Percentiles rank a stretch among this genome's conserved stretches.
Evolutionary conservation across 2,329 filamentous ascomycete genomes (phyloP).

Genomic region (Aspergillus pseudoglaucus): DNA sequence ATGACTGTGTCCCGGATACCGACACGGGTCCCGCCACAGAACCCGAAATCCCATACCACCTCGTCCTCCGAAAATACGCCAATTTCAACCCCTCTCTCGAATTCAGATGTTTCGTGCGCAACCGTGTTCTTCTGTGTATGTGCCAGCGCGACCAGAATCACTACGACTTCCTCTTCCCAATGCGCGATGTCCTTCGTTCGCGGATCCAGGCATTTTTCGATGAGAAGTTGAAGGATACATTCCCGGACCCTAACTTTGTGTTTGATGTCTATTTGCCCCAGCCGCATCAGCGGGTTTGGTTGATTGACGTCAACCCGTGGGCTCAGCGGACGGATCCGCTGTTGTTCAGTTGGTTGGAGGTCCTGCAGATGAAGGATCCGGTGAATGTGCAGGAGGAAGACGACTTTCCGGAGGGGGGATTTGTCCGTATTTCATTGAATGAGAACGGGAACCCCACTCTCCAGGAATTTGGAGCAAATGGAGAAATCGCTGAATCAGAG

Average conservation of each 20-base stretch:
- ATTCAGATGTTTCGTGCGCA: slow-evolving; percentile 90
- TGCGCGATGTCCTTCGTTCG: slow-evolving; percentile 61
- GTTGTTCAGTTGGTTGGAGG: slow-evolving; percentile 82
- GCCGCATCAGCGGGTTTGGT: slow-evolving; percentile 66
- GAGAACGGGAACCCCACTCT: slow-evolving; percentile 12
- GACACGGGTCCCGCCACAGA: slow-evolving; percentile 8
- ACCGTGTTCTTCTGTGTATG: slow-evolving; percentile 71
- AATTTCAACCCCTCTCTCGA: slow-evolving; percentile 84
- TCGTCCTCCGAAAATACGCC: slow-evolving; percentile 84
- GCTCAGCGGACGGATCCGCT: slow-evolving; percentile 81
- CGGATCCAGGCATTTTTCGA: slow-evolving; percentile 73
- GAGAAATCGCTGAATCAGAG: slow-evolving; percentile 20
- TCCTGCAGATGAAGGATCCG: slow-evolving; percentile 60
- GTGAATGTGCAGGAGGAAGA: slow-evolving; percentile 29
- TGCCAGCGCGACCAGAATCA: slow-evolving; percentile 86
- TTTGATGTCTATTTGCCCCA: slow-evolving; percentile 90
- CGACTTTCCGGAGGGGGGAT: slow-evolving; percentile 21
- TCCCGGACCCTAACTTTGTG: slow-evolving; percentile 75
- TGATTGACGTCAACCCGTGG: slow-evolving; percentile 96
- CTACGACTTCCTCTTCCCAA: slow-evolving; percentile 70
- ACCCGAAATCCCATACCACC: slow-evolving; percentile 60
- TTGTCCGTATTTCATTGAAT: slow-evolving; percentile 31
- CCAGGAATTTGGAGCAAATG: slow-evolving; percentile 11
- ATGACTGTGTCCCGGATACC: slow-evolving; percentile 55
- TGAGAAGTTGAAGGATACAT: slow-evolving; percentile 64